phyloP scores from a whole-genome alignment of 2,329 filamentous ascomycete species.

The Teratosphaeria destructans region DNA sequence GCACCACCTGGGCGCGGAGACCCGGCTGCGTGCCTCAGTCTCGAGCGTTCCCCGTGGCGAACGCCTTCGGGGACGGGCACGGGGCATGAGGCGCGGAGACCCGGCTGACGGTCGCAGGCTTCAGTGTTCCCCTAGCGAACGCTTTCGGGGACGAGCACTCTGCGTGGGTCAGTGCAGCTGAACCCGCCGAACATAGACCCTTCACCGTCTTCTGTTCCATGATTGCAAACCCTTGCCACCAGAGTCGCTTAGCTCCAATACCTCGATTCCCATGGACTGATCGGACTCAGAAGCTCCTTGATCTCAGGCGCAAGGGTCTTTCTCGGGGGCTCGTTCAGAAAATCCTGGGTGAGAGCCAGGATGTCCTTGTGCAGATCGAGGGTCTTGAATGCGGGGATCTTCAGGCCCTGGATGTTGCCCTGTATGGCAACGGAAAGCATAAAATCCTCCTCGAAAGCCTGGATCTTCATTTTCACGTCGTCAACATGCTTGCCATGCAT shows the following conservation, averaged over 20 bases:
- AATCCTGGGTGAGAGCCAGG: slow-evolving; percentile 17
- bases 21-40: neutral
- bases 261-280: slow-evolving; percentile 9
- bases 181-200: neutral
- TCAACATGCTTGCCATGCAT: slow-evolving; percentile 37
- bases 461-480: slow-evolving; percentile 47
- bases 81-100: no score
- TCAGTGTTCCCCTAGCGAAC: neutral
- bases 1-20: no score
- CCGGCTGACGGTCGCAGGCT: neutral
- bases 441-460: slow-evolving; percentile 48
- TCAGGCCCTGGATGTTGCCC: slow-evolving; percentile 20
- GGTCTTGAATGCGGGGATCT: slow-evolving; percentile 22
- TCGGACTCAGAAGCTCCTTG: slow-evolving; percentile 5
- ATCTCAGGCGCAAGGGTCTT: slow-evolving; percentile 8
- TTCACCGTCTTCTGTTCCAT: neutral
- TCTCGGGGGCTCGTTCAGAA: slow-evolving; percentile 5
- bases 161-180: neutral
- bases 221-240: neutral
- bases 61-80: no score
- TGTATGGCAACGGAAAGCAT: slow-evolving; percentile 48
- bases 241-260: slow-evolving; percentile 4
- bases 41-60: no score
- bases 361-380: slow-evolving; percentile 22
- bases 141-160: neutral